A percentile compares a stretch with the other conserved stretches of the same genome.
Conservation (phyloP, 495 filamentous ascomycete species). For the Penicillium arizonense region DNA sequence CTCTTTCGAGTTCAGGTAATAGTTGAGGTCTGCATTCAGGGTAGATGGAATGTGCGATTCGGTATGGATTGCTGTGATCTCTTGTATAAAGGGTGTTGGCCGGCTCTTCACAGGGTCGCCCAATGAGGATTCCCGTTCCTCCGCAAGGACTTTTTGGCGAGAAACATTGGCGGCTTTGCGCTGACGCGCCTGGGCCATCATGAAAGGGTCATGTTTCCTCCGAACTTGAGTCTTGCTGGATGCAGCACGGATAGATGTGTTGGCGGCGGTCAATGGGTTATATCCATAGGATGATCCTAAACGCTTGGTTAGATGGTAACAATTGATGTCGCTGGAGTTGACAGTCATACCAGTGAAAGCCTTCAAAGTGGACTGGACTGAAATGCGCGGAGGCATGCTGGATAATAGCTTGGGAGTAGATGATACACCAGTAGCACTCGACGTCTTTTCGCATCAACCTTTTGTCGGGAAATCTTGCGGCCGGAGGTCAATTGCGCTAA, state of each 20-base stretch:
- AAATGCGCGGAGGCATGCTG: slow-evolving; percentile 75
- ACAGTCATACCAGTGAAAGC: slow-evolving; percentile 56
- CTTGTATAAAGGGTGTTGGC: slow-evolving; percentile 77
- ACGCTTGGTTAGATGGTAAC: slow-evolving; percentile 2
- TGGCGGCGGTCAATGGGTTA: slow-evolving; percentile 30
- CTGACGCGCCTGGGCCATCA: slow-evolving; percentile 65
- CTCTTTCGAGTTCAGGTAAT: slow-evolving; percentile 65
- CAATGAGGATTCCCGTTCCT: slow-evolving; percentile 55
- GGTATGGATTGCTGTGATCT: slow-evolving; percentile 58
- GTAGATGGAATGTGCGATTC: slow-evolving; percentile 29
- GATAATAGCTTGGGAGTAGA: not conserved
- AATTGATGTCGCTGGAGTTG: not conserved
- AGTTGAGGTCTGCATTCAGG: slow-evolving; percentile 56
- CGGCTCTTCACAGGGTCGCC: slow-evolving; percentile 79
- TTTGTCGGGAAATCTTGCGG: slow-evolving; percentile 35
- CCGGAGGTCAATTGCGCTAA: slow-evolving; percentile 24
- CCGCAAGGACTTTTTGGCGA: slow-evolving; percentile 63
- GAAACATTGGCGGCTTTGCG: slow-evolving; percentile 77
- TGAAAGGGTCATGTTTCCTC: slow-evolving; percentile 40
- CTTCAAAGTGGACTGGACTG: slow-evolving; percentile 59
- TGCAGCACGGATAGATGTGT: slow-evolving; percentile 35
- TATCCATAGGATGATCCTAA: slow-evolving; percentile 35
- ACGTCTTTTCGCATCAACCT: slow-evolving; percentile 25
- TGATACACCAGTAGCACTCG: slow-evolving; percentile 6
- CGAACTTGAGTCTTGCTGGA: slow-evolving; percentile 35